These are phyloP conservation scores for Colletotrichum sp. DNA, from an alignment of 2,329 filamentous ascomycete genomes.

Conservation along the genomic window DNA sequence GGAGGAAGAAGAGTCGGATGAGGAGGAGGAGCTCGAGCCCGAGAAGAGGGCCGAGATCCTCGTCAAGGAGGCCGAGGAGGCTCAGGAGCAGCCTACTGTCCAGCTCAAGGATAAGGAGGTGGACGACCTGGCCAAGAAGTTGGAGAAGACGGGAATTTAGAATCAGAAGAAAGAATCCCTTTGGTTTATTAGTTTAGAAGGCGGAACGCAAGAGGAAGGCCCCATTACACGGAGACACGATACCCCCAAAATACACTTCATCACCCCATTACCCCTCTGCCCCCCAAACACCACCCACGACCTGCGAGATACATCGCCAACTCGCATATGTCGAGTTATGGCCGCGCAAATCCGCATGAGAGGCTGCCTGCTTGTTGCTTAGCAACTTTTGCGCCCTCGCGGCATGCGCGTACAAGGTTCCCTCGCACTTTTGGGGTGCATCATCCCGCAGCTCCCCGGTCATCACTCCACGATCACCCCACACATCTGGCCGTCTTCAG, in stretches of 20 bases:
- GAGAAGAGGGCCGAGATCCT: constrained; percentile 73
- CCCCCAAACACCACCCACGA: not conserved
- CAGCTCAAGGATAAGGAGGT: constrained; percentile 78
- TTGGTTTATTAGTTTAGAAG: constrained; percentile 20
- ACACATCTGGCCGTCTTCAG: not conserved
- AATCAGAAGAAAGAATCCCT: not conserved
- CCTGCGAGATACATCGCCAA: not conserved
- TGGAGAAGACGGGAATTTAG: constrained; percentile 73
- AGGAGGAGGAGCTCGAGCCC: constrained; percentile 59
- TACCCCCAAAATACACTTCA: constrained; percentile 23
- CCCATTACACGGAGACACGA: constrained; percentile 17
- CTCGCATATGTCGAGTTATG: not conserved
- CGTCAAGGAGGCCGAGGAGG: constrained; percentile 71
- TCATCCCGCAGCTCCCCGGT: not conserved
- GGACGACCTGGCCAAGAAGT: constrained; percentile 76
- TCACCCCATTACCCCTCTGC: not conserved
- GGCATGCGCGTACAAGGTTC: not conserved
- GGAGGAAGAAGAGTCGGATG: constrained; percentile 72
- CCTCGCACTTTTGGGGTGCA: not conserved
- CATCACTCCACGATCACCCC: constrained; percentile 14
- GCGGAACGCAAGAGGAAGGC: constrained; percentile 20
- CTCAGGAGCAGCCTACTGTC: constrained; percentile 75
- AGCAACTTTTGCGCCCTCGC: not conserved
- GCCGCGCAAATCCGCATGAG: not conserved
- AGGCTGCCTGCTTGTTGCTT: not conserved